Evolutionary conservation across 2,329 filamentous ascomycete species (phyloP), one percentile per base, ranked within the genome.

Genomic region (Colletotrichum caudatum): DNA sequence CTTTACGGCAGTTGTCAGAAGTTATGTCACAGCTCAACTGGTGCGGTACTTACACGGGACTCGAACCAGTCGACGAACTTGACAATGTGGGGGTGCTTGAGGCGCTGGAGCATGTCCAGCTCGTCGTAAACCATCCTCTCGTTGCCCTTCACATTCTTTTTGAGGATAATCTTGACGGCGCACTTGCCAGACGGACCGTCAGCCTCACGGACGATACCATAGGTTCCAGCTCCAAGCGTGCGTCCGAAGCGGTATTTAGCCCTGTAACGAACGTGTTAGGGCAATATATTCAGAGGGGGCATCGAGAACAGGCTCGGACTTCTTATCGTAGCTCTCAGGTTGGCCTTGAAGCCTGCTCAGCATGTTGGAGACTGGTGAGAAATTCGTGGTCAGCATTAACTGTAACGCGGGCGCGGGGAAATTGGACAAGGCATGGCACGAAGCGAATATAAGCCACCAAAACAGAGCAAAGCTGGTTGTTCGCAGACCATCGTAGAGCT

Each of bases 41-140:
- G 50, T 29, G 46, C 33, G 35, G 46, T 51, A 78, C 91, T 76
- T 84, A 97, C 94, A 84, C 94, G 93, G 68, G 95, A 98, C 84
- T 99, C 96, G 80, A 99, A 99, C 95, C 96, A 99, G 82, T 99
- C 96, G 76, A 96, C 93, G 80, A 99, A 99, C 76, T 92, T 92
- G 84, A 99, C 96, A 80, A 99, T 99, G 83, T 98, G 94, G 64
- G 94, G 93, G 81, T 99, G 96, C 79, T 94, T 89, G 79, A 99
- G 90, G 71, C 90, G 90, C 84, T 98, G 94, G 75, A 99, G 88
- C 90, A 99, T 94, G 76, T 94, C 89, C 77, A 99, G 88, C 85
- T 99, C 96, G 81, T 99, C 96, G 81, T 97, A 96, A 51, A 99
- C 96, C 96, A 99, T 99, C 81, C 92, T 91, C 86, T 99, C 96